These are phyloP conservation scores for Hanseniaspora guilliermondii DNA, from an alignment of 805 yeast species.

Conservation along the genomic window DNA sequence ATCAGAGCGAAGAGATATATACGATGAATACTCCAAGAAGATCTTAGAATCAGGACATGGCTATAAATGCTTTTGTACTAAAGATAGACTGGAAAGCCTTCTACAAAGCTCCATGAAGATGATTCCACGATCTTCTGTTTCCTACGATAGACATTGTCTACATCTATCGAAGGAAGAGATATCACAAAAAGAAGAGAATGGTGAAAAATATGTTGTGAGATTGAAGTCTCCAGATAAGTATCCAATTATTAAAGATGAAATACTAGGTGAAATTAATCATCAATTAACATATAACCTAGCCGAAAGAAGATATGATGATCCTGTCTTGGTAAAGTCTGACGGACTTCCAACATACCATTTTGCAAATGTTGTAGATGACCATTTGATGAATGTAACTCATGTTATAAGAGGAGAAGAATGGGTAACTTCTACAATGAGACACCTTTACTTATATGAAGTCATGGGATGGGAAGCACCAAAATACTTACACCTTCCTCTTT, in stretches of 20 bases:
- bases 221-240: slow-evolving; percentile 64
- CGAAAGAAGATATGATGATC: slow-evolving; percentile 79
- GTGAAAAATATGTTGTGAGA: slow-evolving; percentile 46
- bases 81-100: slow-evolving; percentile 56
- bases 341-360: slow-evolving; percentile 92
- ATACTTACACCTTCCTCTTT: slow-evolving; percentile 79
- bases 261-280: slow-evolving; percentile 64
- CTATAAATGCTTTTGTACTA: slow-evolving; percentile 76
- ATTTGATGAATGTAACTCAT: slow-evolving; percentile 81
- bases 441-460: slow-evolving; percentile 71
- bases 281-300: slow-evolving; percentile 65
- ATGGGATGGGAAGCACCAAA: slow-evolving; percentile 76
- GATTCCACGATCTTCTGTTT: slow-evolving; percentile 80
- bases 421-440: slow-evolving; percentile 93
- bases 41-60: slow-evolving; percentile 60
- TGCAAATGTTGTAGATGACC: slow-evolving; percentile 93
- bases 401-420: slow-evolving; percentile 97
- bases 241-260: slow-evolving; percentile 54
- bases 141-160: slow-evolving; percentile 77
- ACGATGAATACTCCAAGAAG: slow-evolving; percentile 43
- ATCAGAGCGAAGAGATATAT: slow-evolving; percentile 61
- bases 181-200: slow-evolving; percentile 25
- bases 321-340: slow-evolving; percentile 81
- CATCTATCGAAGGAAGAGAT: slow-evolving; percentile 35
- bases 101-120: slow-evolving; percentile 61